Evolutionary conservation across 139 green algal genomes (phyloP).

Genomic region (Auxenochlorella pyrenoidosa): DNA sequence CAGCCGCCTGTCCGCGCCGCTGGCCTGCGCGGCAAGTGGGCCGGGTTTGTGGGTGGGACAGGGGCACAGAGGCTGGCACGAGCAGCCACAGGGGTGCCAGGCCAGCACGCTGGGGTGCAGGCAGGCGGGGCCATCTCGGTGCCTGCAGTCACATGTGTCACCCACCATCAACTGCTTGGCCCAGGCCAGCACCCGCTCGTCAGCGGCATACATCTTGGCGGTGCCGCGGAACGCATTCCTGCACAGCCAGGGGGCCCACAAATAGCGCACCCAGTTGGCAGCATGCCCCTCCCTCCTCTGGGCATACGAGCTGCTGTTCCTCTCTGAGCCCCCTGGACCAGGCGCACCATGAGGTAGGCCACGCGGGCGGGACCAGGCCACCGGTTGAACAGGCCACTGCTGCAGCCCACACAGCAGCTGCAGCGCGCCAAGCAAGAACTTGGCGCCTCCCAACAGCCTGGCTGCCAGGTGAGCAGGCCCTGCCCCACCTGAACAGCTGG

Average conservation of each 20-base stretch:
- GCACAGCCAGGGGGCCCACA: background rate
- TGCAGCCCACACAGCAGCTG: too few relatives aligned
- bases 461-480: too few relatives aligned
- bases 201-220: conserved; percentile 47
- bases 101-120: background rate
- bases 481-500: conserved; percentile 51
- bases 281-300: too few relatives aligned
- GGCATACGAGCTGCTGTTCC: too few relatives aligned
- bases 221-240: conserved; percentile 56
- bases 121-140: background rate
- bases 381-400: too few relatives aligned
- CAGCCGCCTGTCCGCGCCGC: conserved; percentile 27
- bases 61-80: background rate
- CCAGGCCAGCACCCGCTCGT: conserved; percentile 54
- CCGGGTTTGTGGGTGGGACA: background rate
- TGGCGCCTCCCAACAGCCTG: too few relatives aligned
- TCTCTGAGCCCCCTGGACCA: too few relatives aligned
- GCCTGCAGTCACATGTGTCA: background rate
- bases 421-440: too few relatives aligned
- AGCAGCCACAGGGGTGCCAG: background rate
- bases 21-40: conserved; percentile 15
- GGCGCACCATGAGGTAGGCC: too few relatives aligned
- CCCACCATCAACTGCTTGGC: conserved; percentile 26
- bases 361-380: too few relatives aligned
- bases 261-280: too few relatives aligned